Percentiles rank a stretch among this genome's conserved stretches.
phyloP scores from a whole-genome alignment of 768 basidiomycete genomes.

The Tephrocybe sp. region DNA sequence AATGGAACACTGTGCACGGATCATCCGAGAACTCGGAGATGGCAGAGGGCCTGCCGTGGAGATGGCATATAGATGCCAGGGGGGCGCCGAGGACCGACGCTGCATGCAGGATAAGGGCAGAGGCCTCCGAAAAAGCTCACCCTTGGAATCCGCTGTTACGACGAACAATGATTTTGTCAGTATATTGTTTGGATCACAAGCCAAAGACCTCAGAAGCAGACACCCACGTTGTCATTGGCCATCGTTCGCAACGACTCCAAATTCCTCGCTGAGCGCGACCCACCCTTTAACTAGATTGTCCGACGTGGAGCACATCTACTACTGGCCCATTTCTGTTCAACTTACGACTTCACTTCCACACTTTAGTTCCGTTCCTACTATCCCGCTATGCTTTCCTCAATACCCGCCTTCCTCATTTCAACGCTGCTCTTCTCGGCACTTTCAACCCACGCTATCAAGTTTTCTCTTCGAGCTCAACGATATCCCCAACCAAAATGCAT shows the following conservation, averaged over 20 bases:
- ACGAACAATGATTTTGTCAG: too few species aligned
- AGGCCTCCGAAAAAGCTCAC: too few species aligned
- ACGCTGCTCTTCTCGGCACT: constrained; percentile 28
- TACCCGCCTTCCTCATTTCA: constrained; percentile 28
- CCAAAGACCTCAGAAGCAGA: constrained; percentile 4
- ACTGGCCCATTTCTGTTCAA: neutral
- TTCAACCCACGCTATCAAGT: constrained; percentile 72
- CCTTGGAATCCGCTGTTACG: too few species aligned
- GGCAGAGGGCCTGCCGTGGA: too few species aligned
- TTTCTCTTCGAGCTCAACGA: constrained; percentile 68
- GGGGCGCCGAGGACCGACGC: too few species aligned
- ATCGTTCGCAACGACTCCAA: constrained; percentile 5
- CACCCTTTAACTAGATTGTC: neutral
- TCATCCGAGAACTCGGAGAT: too few species aligned
- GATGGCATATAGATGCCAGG: too few species aligned
- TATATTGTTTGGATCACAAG: constrained; percentile 8
- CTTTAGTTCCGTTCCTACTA: neutral
- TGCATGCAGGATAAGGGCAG: too few species aligned
- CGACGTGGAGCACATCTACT: constrained; percentile 2
- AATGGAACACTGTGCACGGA: constrained; percentile 13
- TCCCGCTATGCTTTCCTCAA: constrained; percentile 17
- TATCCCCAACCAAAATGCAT: constrained; percentile 85
- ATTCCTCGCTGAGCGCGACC: constrained; percentile 4
- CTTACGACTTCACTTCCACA: neutral
- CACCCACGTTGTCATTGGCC: constrained; percentile 16